Base-by-base conservation (phyloP, 2,329 filamentous ascomycete species). In the Fusarium sp. region DNA sequence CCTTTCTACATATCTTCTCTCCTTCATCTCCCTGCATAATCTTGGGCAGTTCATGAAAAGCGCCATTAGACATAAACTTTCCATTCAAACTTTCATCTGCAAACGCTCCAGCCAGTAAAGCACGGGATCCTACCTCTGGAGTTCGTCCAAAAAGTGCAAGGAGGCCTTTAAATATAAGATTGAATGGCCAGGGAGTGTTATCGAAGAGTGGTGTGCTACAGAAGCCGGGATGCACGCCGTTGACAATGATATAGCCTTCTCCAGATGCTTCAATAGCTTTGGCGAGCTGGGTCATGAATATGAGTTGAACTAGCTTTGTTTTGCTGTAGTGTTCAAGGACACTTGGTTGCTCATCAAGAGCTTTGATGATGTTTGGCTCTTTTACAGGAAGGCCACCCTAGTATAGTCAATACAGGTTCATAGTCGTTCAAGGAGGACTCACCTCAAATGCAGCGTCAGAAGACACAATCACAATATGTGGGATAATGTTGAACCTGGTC, bases 121-220 rank as follows among this genome's bases (percentile, higher is more conserved):
- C 83, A 18, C 84, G 81, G 24, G 83, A 81, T 17, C 84, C 85
- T 54, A 82, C 77, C 66, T 85, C 84, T 20, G 81, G 57, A 6
- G 79, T 79, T 26, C 84, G 81, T 36, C 77, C 83, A n/a, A 85
- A 17, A 12, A 82, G 8, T 22, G 56, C 62, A 20, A 73, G 28
- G 20, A 61, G 26, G 6, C 69, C 30, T 28, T 64, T 73, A 6
- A 78, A 42, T 12, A 79, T 36, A 30, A 75, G 45, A 44, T 70
- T 78, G 38, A 83, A 57, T 17, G 80, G 79, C 44, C 80, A 80
- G 13, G 78, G 72, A 7, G 79, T 60, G 52, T 76, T 55, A 42
- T 82, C 80, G 68, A 84, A 84, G n/a, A 86, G 78, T 44, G 81
- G 59, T 10, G 85, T 84, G 39, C 77, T 67, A 75, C 84, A 87